Percentiles rank a stretch among this genome's conserved stretches.
phyloP scores from a whole-genome alignment of 805 yeast species.

The Candida piceae region DNA sequence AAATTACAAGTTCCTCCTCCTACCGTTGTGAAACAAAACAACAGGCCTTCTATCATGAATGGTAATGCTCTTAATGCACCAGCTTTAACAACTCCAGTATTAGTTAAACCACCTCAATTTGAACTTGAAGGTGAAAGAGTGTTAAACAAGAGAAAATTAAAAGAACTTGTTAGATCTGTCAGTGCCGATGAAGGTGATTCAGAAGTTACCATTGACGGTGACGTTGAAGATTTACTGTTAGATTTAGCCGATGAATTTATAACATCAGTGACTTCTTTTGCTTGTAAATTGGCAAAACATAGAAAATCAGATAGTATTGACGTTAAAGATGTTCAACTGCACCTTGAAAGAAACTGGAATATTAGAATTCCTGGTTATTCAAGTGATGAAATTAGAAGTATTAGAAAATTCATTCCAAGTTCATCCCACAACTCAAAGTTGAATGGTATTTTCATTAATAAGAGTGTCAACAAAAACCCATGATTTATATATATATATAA shows the following conservation, averaged over 20 bases:
- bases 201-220: conserved; percentile 88
- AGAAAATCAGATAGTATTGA: conserved; percentile 84
- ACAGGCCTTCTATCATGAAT: conserved; percentile 78
- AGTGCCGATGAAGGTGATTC: conserved; percentile 89
- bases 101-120: conserved; percentile 70
- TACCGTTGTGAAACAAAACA: conserved; percentile 51
- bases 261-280: conserved; percentile 83
- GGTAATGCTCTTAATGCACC: conserved; percentile 75
- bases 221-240: conserved; percentile 83
- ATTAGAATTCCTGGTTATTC: conserved; percentile 91
- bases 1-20: conserved; percentile 64
- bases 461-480: conserved; percentile 48
- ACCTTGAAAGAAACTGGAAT: conserved; percentile 91
- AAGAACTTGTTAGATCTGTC: conserved; percentile 78
- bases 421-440: conserved; percentile 59
- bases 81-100: conserved; percentile 69
- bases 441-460: conserved; percentile 61
- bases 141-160: conserved; percentile 80
- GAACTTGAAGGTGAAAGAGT: conserved; percentile 81
- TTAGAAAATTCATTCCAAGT: conserved; percentile 68
- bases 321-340: conserved; percentile 84
- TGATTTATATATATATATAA: too few relatives aligned
- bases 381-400: conserved; percentile 81
- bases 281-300: conserved; percentile 92
- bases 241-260: conserved; percentile 97